Base-by-base conservation (phyloP, 2,329 filamentous ascomycete species). In the Plectosphaerella plurivora region DNA sequence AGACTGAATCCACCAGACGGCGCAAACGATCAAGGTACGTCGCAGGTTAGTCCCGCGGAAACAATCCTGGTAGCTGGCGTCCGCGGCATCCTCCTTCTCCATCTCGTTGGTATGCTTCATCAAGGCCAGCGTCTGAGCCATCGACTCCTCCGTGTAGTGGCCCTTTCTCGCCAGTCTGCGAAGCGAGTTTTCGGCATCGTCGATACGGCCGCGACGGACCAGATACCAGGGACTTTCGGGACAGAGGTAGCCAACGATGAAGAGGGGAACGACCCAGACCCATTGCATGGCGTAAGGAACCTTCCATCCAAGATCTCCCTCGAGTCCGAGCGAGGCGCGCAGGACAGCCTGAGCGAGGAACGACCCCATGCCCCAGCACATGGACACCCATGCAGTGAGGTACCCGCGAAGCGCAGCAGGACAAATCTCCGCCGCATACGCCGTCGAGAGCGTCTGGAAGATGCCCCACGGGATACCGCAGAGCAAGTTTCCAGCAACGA, bases 181-280 rank as follows among this genome's bases (percentile, higher is more conserved):
- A 66, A 57, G 24, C 69, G 55, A 51, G 50, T 66, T 63, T 52
- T 76, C 62, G 2, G 75, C 72, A 45, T 74, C 60, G 2, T 65
- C 65, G 14, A 70, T 60, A 3, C 62, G 60, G 6, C 64, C 65
- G 49, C 70, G 72, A 1, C 74, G 69, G 1, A 81, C 61, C 2
- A 79, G 61, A 55, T 72, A 79, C 1, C 73, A 66, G 0, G 78
- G 78, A 10, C 72, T 76, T 54, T 82, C 78, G 0, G 77, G 78
- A 36, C 80, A 67, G 37, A 75, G 45, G 28, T 73, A 56, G 0
- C 68, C 64, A 3, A 61, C 63, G 3, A 70, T 51, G 35, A 73
- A 56, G 1, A 75, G 61, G 3, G 69, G 68, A 3, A 69, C 55
- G 1, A 70, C 68, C 65, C 70, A 75, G 10, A 60, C 36, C 51